Conservation (phyloP, 176 grass and related monocot genomes). For the bread wheat (Triticum aestivum) region DNA sequence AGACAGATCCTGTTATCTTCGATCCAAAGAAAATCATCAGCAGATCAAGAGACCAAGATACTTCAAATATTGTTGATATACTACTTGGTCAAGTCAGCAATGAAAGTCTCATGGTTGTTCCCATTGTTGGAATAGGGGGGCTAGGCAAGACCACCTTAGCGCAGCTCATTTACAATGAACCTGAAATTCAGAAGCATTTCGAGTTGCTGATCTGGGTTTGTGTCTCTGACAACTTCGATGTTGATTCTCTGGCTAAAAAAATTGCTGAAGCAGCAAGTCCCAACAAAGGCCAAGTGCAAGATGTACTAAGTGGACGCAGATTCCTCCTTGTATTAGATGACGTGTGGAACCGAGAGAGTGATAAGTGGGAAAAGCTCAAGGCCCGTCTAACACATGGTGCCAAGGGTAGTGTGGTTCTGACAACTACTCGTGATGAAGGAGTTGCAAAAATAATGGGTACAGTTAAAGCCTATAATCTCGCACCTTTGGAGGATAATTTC, state of each 20-base stretch:
- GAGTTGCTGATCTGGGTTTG: not conserved
- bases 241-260: not conserved
- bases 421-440: not conserved
- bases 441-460: not conserved
- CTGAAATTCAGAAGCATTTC: not conserved
- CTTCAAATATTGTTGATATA: not conserved
- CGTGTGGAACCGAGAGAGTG: not conserved
- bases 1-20: not conserved
- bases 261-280: not conserved
- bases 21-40: not conserved
- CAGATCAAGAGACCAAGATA: not conserved
- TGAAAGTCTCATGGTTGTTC: not conserved
- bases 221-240: not conserved
- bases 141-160: not conserved
- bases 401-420: not conserved
- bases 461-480: not conserved
- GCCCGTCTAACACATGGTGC: not conserved
- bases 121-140: not conserved
- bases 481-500: not conserved
- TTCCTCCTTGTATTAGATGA: not conserved
- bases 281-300: not conserved
- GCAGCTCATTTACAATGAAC: not conserved
- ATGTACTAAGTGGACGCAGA: not conserved
- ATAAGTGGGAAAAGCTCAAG: not conserved
- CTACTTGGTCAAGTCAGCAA: not conserved